Base-by-base conservation (phyloP, 192 early-diverging fungal genomes). In the Umbelopsis isabellina region DNA sequence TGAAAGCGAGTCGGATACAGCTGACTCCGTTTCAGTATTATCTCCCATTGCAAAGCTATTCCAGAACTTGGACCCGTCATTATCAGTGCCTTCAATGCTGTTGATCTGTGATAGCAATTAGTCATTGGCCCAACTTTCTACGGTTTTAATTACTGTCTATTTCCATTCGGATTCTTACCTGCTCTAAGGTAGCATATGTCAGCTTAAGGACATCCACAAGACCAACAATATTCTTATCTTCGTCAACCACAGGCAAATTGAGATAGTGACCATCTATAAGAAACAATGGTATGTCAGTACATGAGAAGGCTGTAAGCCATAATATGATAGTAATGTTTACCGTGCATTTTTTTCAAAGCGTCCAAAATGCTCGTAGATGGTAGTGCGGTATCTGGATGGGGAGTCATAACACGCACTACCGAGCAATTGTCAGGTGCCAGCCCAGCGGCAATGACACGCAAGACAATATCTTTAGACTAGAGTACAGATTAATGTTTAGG, bases 381-480 rank as follows among this genome's bases (percentile, higher is more conserved):
- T 45, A 74, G 67, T 2, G 88, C 90, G 6, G 90, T 90, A 74
- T 94, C 92, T 1, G 92, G 92, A 64, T 92, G 87, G 61, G 91
- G 92, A 1, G 92, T 94, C 97, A 98, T 98, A 27, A 98, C 97
- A 49, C 97, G 91, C 20, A 97, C 92, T 18, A 97, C 95, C 18
- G 93, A 92, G 66, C 93, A 95, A 15, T 86, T 92, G 55, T 83
- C 84, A 18, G 97, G 94, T 50, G 96, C 91, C 68, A 97, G 78
- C 16, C 90, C 87, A 37, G 90, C 91, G 12, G 93, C 93, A 68
- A 94, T 89, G 25, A 94, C 93, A 66, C 93, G 83, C 67, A 94
- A 84, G 25, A 94, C 93, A 72, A 94, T 85, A 78, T 94, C 93
- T 72, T 93, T 91, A 74, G 85, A 89, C 52, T 84, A 90, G 67